phyloP scores from a whole-genome alignment of 2,329 filamentous ascomycete species.

The Fusarium sp. region DNA sequence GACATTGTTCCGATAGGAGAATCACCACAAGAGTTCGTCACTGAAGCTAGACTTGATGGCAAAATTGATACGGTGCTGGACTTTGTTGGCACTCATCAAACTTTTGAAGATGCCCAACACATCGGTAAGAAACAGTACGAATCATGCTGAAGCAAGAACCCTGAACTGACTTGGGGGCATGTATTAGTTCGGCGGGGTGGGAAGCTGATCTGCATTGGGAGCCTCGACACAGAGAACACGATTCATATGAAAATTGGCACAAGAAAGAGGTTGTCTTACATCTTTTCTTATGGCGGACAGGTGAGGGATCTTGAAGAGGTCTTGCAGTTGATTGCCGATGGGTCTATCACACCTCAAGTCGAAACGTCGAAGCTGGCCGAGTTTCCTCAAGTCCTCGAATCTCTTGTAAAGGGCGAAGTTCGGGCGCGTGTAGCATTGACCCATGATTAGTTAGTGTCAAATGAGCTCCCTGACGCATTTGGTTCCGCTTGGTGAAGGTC shows the following conservation, averaged over 20 bases:
- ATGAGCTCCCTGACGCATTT: not conserved
- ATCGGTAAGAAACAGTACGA: conserved; percentile 19
- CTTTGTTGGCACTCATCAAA: conserved; percentile 39
- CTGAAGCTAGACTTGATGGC: not conserved
- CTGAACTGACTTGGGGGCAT: not conserved
- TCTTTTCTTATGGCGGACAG: conserved; percentile 59
- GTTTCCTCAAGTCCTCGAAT: conserved; percentile 24
- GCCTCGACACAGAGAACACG: conserved; percentile 53
- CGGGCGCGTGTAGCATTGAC: conserved; percentile 12
- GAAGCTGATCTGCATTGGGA: conserved; percentile 55
- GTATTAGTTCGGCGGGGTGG: conserved; percentile 39
- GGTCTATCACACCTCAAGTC: conserved; percentile 23
- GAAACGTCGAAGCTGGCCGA: conserved; percentile 22
- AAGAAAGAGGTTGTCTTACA: conserved; percentile 54
- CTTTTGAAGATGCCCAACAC: conserved; percentile 40
- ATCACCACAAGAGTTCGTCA: conserved; percentile 23
- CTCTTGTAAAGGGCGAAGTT: conserved; percentile 11
- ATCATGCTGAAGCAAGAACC: not conserved
- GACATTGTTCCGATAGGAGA: conserved; percentile 30
- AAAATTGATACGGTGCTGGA: conserved; percentile 35
- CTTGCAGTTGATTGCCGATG: conserved; percentile 24
- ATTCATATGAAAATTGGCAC: conserved; percentile 59
- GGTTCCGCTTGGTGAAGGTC: not conserved
- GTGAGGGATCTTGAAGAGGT: conserved; percentile 53
- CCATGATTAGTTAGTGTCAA: conserved; percentile 8